Evolutionary conservation across 2,329 filamentous ascomycete genomes (phyloP).

Genomic region (Dothideomycetes sp.): DNA sequence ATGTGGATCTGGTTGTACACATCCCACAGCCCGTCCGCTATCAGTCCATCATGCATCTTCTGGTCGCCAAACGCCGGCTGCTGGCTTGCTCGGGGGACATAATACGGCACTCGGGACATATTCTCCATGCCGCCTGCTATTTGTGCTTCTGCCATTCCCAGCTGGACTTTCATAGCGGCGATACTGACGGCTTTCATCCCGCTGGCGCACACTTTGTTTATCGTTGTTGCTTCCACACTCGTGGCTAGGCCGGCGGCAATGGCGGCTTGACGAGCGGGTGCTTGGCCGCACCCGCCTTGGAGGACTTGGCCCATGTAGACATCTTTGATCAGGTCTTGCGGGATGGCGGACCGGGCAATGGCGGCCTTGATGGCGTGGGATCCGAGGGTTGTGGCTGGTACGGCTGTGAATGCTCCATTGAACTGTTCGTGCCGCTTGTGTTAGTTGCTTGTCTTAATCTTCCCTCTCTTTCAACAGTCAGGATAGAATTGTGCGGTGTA

Average conservation of each 20-base stretch:
- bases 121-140: conserved; percentile 96
- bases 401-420: conserved; percentile 78
- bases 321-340: conserved; percentile 69
- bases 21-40: conserved; percentile 92
- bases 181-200: conserved; percentile 86
- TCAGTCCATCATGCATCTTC: conserved; percentile 79
- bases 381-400: conserved; percentile 79
- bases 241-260: conserved; percentile 60
- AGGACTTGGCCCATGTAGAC: conserved; percentile 98
- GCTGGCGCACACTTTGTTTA: conserved; percentile 97
- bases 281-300: conserved; percentile 72
- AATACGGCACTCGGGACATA: conserved; percentile 91
- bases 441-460: too few species aligned
- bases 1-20: conserved; percentile 97
- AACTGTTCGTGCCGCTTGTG: conserved; percentile 47
- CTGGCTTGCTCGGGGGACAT: conserved; percentile 69
- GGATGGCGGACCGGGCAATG: conserved; percentile 73
- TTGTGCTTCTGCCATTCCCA: conserved; percentile 78
- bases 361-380: conserved; percentile 88
- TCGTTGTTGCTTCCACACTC: conserved; percentile 69
- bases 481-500: neutral
- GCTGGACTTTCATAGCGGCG: conserved; percentile 87
- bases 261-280: conserved; percentile 80
- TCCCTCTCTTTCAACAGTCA: neutral
- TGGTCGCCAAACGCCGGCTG: conserved; percentile 79